A percentile compares a stretch with the other conserved stretches of the same genome.
phyloP scores from a whole-genome alignment of 192 early-diverging fungal species.

The Entomortierella parvispora region DNA sequence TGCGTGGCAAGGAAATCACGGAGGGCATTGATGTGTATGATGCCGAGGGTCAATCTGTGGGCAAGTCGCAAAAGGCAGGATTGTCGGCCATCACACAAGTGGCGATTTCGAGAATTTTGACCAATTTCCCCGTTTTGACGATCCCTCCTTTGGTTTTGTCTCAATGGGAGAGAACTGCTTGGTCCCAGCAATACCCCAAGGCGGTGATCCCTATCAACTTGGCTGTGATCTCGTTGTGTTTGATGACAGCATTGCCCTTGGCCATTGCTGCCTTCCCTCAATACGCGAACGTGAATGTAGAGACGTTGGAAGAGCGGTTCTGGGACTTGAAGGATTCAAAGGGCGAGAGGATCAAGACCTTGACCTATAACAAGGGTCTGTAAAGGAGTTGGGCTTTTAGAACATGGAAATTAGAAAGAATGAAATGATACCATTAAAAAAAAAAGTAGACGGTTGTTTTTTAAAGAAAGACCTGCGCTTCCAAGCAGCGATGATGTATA shows the following conservation, averaged over 20 bases:
- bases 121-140: slow-evolving; percentile 76
- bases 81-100: slow-evolving; percentile 75
- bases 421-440: too few species aligned
- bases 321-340: slow-evolving; percentile 64
- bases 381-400: slow-evolving; percentile 36
- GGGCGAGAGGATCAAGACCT: slow-evolving; percentile 65
- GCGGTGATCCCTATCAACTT: slow-evolving; percentile 71
- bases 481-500: too few species aligned
- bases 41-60: slow-evolving; percentile 69
- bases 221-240: slow-evolving; percentile 71
- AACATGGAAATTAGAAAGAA: neutral
- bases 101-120: slow-evolving; percentile 81
- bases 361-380: slow-evolving; percentile 85
- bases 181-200: slow-evolving; percentile 63
- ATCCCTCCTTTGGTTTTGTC: slow-evolving; percentile 77
- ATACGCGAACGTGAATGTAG: slow-evolving; percentile 65
- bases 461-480: too few species aligned
- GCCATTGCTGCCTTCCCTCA: slow-evolving; percentile 87
- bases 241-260: slow-evolving; percentile 79
- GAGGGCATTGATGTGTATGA: slow-evolving; percentile 83
- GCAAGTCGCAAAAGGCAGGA: slow-evolving; percentile 76
- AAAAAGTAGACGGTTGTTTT: too few species aligned
- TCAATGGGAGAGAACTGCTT: slow-evolving; percentile 70
- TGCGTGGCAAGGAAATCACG: slow-evolving; percentile 85
- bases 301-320: slow-evolving; percentile 73